Conservation (phyloP, 768 basidiomycete species). For the Pulveroboletus sp. region DNA sequence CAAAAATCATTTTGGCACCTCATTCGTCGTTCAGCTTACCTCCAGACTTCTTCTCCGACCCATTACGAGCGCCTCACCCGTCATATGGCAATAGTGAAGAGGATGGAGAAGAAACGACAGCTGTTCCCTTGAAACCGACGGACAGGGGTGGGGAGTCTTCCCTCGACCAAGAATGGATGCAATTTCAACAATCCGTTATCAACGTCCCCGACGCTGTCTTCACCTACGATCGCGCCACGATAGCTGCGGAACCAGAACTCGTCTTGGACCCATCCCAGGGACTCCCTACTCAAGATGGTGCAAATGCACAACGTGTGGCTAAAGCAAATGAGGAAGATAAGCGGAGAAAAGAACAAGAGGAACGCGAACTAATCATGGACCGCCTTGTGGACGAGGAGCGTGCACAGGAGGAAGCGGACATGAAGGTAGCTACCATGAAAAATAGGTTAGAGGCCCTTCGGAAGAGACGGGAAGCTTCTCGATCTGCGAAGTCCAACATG, state of each 20-base stretch:
- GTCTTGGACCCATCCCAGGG: slow-evolving; percentile 45
- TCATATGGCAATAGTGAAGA: slow-evolving; percentile 39
- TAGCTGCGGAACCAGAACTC: slow-evolving; percentile 66
- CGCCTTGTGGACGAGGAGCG: slow-evolving; percentile 80
- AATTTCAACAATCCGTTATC: slow-evolving; percentile 66
- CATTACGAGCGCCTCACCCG: slow-evolving; percentile 46
- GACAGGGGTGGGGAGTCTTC: slow-evolving; percentile 18
- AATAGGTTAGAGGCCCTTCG: slow-evolving; percentile 59
- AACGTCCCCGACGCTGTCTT: slow-evolving; percentile 42
- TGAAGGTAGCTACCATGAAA: slow-evolving; percentile 65
- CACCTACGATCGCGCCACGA: slow-evolving; percentile 65
- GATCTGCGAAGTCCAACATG: slow-evolving; percentile 16
- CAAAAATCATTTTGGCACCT: slow-evolving; percentile 19
- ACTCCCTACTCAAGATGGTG: slow-evolving; percentile 39
- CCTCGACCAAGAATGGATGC: slow-evolving; percentile 71
- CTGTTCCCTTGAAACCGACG: neutral
- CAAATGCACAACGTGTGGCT: slow-evolving; percentile 14
- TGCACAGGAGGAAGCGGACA: slow-evolving; percentile 86
- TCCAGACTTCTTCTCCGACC: slow-evolving; percentile 79
- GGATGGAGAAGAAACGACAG: slow-evolving; percentile 37
- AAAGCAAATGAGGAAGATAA: slow-evolving; percentile 36
- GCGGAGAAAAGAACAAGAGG: slow-evolving; percentile 60
- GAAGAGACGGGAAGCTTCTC: slow-evolving; percentile 40
- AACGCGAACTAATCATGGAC: slow-evolving; percentile 83
- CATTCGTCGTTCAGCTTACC: slow-evolving; percentile 43